phyloP scores from a whole-genome alignment of 106 monocot genomes.

The Iris macrosiphon region DNA sequence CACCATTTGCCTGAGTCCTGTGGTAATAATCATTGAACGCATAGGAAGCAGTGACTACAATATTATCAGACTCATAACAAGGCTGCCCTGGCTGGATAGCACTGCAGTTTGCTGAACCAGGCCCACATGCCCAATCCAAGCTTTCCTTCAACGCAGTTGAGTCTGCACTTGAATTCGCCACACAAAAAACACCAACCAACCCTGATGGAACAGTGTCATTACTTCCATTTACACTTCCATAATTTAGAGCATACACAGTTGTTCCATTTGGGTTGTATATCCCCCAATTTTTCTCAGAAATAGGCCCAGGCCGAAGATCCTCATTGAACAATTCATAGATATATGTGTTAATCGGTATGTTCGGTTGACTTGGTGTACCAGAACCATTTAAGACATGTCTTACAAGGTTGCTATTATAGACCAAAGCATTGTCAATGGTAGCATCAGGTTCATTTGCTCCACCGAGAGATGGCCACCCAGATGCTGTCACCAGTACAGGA shows the following conservation, averaged over 20 bases:
- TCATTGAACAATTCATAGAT: slow-evolving; percentile 85
- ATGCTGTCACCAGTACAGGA: slow-evolving; percentile 69
- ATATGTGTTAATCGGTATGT: slow-evolving; percentile 35
- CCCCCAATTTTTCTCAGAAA: slow-evolving; percentile 80
- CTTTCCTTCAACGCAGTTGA: slow-evolving; percentile 46
- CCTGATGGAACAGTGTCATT: slow-evolving; percentile 15
- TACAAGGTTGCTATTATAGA: slow-evolving; percentile 76
- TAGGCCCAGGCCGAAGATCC: slow-evolving; percentile 40
- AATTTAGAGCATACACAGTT: slow-evolving; percentile 41
- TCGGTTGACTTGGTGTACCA: slow-evolving; percentile 58
- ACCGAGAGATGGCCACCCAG: slow-evolving; percentile 84
- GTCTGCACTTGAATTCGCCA: slow-evolving; percentile 61
- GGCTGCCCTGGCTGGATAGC: slow-evolving; percentile 77
- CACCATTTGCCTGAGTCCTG: slow-evolving; percentile 50
- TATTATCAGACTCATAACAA: slow-evolving; percentile 50
- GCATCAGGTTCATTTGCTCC: slow-evolving; percentile 57
- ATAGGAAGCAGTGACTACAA: slow-evolving; percentile 53
- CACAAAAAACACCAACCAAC: slow-evolving; percentile 53
- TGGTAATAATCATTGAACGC: slow-evolving; percentile 73
- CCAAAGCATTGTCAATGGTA: slow-evolving; percentile 69
- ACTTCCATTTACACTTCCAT: slow-evolving; percentile 9
- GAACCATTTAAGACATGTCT: slow-evolving; percentile 57
- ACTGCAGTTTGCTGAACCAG: slow-evolving; percentile 73
- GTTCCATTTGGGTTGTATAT: slow-evolving; percentile 64
- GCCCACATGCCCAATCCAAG: slow-evolving; percentile 90